These are phyloP conservation scores for Pseudotsuga menziesii DNA, from an alignment of 75 land plant species.

Conservation along the genomic window DNA sequence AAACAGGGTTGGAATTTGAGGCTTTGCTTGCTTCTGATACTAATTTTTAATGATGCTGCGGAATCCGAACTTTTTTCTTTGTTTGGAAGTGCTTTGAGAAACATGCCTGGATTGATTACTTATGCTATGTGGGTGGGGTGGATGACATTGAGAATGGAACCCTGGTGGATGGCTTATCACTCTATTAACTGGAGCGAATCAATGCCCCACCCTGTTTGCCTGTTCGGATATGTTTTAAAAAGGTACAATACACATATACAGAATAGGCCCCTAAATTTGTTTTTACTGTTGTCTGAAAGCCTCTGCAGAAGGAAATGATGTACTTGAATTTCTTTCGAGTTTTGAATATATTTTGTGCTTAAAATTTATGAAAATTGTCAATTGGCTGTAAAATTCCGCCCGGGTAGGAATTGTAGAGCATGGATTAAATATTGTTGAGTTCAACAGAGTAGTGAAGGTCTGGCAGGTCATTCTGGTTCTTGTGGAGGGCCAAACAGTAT, in stretches of 20 bases:
- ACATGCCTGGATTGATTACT: background rate
- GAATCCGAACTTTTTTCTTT: background rate
- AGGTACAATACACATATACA: background rate
- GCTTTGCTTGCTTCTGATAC: too few relatives aligned
- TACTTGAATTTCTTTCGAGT: background rate
- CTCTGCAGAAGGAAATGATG: background rate
- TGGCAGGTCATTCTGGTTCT: background rate
- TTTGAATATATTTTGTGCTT: background rate
- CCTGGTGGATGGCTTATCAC: background rate
- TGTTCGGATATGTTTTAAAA: background rate
- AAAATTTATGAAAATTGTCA: background rate
- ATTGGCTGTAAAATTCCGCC: background rate
- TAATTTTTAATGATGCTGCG: too few relatives aligned
- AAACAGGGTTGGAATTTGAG: too few relatives aligned
- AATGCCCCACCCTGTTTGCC: background rate
- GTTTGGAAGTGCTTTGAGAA: background rate
- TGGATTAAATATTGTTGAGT: background rate
- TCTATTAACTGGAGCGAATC: background rate
- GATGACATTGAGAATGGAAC: background rate
- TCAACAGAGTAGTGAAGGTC: constrained; percentile 2
- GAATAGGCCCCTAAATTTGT: background rate
- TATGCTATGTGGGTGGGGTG: background rate
- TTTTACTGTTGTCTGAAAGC: background rate
- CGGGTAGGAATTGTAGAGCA: background rate
- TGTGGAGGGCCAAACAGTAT: background rate